Evolutionary conservation across 2,329 filamentous ascomycete species (phyloP).

Genomic region (Colletotrichum lindemuthianum): DNA sequence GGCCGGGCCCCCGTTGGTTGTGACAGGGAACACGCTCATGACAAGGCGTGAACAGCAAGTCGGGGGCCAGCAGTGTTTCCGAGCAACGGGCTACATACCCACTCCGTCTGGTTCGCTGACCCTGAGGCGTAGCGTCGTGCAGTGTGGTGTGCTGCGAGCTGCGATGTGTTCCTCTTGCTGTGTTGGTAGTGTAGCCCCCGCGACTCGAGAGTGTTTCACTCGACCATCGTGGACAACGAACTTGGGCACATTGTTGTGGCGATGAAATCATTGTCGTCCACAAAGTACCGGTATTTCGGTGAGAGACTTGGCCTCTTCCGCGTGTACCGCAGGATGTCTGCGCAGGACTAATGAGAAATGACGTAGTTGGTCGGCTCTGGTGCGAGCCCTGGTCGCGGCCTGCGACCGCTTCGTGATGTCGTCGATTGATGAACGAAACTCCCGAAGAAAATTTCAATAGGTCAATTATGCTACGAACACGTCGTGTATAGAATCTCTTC

Average conservation of each 20-base stretch:
- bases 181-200: not conserved
- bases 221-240: constrained; percentile 11
- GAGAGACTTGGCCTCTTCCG: no score
- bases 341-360: no score
- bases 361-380: no score
- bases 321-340: no score
- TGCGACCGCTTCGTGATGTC: no score
- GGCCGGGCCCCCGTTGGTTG: constrained; percentile 21
- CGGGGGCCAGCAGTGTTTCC: constrained; percentile 29
- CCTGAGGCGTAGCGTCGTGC: constrained; percentile 11
- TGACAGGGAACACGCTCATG: constrained; percentile 22
- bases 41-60: constrained; percentile 9
- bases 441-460: no score
- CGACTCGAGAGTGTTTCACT: constrained; percentile 29
- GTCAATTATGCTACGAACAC: no score
- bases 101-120: constrained; percentile 18
- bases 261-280: not conserved
- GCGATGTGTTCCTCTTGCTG: constrained; percentile 5
- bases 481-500: no score
- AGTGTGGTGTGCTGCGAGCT: not conserved
- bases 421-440: no score
- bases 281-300: no score
- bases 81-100: constrained; percentile 30
- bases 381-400: no score
- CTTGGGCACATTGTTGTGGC: not conserved